These are phyloP conservation scores for Trametes hirsuta DNA, from an alignment of 1,284 basidiomycete species.

Conservation along the genomic window DNA sequence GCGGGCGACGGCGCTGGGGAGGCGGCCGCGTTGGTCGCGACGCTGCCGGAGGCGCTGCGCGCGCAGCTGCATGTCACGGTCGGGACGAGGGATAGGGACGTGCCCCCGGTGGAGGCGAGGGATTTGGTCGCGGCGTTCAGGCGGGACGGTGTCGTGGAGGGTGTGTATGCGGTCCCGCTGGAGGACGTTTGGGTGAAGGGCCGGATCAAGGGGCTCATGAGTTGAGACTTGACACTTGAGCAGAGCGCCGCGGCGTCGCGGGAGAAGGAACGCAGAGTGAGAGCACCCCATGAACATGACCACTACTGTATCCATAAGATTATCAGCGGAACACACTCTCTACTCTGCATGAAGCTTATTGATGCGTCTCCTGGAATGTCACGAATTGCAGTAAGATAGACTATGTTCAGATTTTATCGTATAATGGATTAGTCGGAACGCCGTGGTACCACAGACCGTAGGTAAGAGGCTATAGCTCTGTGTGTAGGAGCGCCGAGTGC, in stretches of 20 bases:
- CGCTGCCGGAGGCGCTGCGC: conserved; percentile 52
- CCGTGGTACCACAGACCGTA: no score
- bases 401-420: no score
- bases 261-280: not conserved
- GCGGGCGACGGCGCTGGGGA: conserved; percentile 37
- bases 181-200: conserved; percentile 42
- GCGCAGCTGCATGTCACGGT: conserved; percentile 85
- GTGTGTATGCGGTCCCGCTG: conserved; percentile 39
- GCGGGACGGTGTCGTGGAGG: conserved; percentile 37
- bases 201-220: conserved; percentile 44
- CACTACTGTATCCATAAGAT: not conserved
- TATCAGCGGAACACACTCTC: not conserved
- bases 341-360: not conserved
- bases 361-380: not conserved
- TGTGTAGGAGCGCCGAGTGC: no score
- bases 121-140: conserved; percentile 63
- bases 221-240: not conserved
- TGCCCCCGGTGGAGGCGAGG: conserved; percentile 76
- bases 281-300: not conserved
- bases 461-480: no score
- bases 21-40: conserved; percentile 51
- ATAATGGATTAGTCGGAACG: no score
- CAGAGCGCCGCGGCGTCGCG: not conserved
- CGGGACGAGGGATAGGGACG: conserved; percentile 62
- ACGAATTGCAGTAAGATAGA: no score